phyloP scores from a whole-genome alignment of 2,329 filamentous ascomycete genomes.

The Seiridium unicorne region DNA sequence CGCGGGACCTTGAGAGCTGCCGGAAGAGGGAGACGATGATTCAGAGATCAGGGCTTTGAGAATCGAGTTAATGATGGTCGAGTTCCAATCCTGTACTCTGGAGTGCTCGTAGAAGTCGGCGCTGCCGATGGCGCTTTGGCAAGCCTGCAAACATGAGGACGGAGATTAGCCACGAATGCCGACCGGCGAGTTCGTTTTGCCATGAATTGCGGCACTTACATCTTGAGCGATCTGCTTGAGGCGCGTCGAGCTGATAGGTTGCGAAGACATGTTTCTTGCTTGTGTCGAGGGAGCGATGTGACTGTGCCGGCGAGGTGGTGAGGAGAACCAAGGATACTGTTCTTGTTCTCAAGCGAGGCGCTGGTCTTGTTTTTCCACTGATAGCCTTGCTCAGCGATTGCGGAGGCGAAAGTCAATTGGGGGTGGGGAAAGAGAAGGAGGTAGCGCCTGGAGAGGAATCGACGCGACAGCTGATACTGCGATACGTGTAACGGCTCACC shows the following conservation, averaged over 20 bases:
- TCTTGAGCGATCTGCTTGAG: conserved; percentile 84
- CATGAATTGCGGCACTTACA: conserved; percentile 48
- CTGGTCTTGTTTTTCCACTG: neutral
- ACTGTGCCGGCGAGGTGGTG: neutral
- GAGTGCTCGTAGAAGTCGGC: conserved; percentile 84
- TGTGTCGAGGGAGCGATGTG: neutral
- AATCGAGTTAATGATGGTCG: conserved; percentile 81
- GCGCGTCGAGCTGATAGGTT: conserved; percentile 75
- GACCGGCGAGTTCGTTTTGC: neutral
- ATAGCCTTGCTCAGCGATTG: conserved; percentile 6
- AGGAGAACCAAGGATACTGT: neutral
- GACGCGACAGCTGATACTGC: too few species aligned
- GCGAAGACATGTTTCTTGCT: conserved; percentile 8
- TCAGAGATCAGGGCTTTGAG: conserved; percentile 77
- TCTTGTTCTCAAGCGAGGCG: neutral
- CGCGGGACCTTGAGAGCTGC: conserved; percentile 53
- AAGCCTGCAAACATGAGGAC: conserved; percentile 60
- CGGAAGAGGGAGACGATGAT: conserved; percentile 51
- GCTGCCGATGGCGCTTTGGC: conserved; percentile 71
- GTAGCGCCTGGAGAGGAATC: neutral
- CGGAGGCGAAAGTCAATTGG: conserved; percentile 5
- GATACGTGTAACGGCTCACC: too few species aligned
- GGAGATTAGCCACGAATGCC: neutral
- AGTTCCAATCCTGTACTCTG: conserved; percentile 86
- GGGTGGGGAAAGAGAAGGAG: neutral